Evolutionary conservation across 202 grass and related monocot species (phyloP), one percentile per base, ranked within the genome.

Genomic region (Eragrostis tef): DNA sequence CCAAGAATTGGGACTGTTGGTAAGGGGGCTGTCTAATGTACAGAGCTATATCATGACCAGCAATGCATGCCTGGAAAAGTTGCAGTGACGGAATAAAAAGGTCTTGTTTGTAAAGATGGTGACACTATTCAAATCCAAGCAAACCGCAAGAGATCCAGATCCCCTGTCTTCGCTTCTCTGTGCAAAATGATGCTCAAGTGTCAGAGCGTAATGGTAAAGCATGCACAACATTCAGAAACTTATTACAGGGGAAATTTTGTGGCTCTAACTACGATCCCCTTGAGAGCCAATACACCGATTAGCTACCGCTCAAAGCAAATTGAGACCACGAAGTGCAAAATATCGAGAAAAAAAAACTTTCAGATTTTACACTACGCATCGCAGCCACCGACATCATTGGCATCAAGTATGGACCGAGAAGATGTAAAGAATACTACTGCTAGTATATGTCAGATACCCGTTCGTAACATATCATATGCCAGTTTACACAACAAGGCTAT

Each of bases 81-180:
- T 81, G 77, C 77, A 71, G 71, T 41, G 44, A 19, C 16, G 39
- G 71, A 81, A 81, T 41, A 81, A 71, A 85, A 81, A 71, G 54
- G 52, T 10, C 43, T 57, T 77, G 87, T 42, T 72, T 64, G 77
- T 81, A 85, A 89, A 89, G 73, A 70, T 75, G 71, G 34, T 57
- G 47, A 43, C 65, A 81, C n/a, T 50, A 22, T 77, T 89, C 58
- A 47, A 75, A 81, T 71, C 39, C 46, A 81, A 72, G 43, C 70
- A 73, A 85, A 58, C 57, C 65, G 77, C 52, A 89, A 39, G 34
- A 6, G 34, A 5, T 39, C 34, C 34, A 39, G 2, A 5, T 39
- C 34, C 34, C 34, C 34, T 39, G 34, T 6, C 34, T 39, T 39
- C 34, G 34, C 34, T 39, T 39, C 34, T 39, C 34, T 39, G 34